These are phyloP conservation scores for Pythium utonaiense DNA, from an alignment of 352 stramenopile genomes.

Conservation along the genomic window DNA sequence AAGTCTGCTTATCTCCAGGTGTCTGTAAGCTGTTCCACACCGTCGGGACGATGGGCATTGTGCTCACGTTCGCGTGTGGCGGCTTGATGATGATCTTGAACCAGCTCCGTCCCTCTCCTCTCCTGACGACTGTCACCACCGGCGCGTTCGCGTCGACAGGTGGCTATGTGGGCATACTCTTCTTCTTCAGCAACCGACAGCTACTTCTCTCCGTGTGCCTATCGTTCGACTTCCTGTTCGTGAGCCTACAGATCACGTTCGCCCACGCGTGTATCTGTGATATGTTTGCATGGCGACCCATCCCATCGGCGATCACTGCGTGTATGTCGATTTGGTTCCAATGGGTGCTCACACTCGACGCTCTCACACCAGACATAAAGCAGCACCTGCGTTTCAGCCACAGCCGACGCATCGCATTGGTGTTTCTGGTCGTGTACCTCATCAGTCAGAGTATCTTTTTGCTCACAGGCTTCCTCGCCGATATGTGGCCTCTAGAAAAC, in stretches of 20 bases:
- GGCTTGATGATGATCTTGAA: no score
- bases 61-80: not conserved
- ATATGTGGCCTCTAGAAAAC: not conserved
- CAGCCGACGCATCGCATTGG: not conserved
- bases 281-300: constrained; percentile 8
- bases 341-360: constrained; percentile 14
- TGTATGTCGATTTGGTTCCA: constrained; percentile 22
- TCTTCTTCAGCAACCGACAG: constrained; percentile 9
- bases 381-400: not conserved
- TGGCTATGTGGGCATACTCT: not conserved
- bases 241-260: constrained; percentile 18
- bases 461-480: not conserved
- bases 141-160: no score
- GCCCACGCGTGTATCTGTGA: constrained; percentile 14
- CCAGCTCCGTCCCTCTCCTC: no score
- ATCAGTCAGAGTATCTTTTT: not conserved
- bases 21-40: no score
- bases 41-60: not conserved
- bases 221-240: constrained; percentile 24
- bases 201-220: not conserved
- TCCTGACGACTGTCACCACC: no score
- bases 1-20: no score
- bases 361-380: constrained; percentile 13
- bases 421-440: not conserved
- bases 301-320: not conserved